Base-by-base conservation (phyloP, 805 yeast species). In the Myxozyma mucilagina region DNA sequence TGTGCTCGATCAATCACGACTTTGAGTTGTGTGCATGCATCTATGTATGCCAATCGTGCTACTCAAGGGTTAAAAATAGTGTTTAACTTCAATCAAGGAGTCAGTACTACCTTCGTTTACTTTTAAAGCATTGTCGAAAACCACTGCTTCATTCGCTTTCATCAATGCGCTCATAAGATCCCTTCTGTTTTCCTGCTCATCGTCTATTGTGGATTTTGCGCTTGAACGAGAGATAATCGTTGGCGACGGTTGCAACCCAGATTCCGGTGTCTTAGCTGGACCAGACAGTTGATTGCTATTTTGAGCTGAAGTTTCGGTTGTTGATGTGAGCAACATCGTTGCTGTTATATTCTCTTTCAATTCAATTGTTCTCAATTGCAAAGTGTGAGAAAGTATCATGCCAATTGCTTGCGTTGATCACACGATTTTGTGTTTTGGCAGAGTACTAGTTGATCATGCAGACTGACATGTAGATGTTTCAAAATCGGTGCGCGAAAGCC, bases 11-110 rank as follows among this genome's bases (percentile, higher is more conserved):
- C 58, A 14, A 60, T 29, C 4, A 32, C 56, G 13, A 43, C 14
- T 24, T 43, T 47, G 13, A 60, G 44, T 9, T 52, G 47, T 11
- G 20, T 43, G 47, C 60, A 60, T 20, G 64, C 60, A 32, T 56
- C 55, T n/a, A 60, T 56, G 38, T 60, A 60, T 11, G 59, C 24
- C 20, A 32, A 29, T 8, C 53, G 49, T 10, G 64, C 64, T 55
- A 31, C 16, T 10, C 14, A 34, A n/a, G 11, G 16, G 36, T 11
- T 16, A n/a, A 9, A 34, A 10, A 29, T 24, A 24, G 29, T 24
- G 29, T 24, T 24, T 24, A 38, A 13, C 6, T 8, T 14, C 41
- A 24, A 10, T 18, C 7, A 36, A 35, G 44, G 16, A 16, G 32
- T 20, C 4, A 35, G 32, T 10, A 10, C 9, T 44, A 59, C 62